phyloP scores from a whole-genome alignment of 306 rosid genomes.

The Arachis hypogaea region DNA sequence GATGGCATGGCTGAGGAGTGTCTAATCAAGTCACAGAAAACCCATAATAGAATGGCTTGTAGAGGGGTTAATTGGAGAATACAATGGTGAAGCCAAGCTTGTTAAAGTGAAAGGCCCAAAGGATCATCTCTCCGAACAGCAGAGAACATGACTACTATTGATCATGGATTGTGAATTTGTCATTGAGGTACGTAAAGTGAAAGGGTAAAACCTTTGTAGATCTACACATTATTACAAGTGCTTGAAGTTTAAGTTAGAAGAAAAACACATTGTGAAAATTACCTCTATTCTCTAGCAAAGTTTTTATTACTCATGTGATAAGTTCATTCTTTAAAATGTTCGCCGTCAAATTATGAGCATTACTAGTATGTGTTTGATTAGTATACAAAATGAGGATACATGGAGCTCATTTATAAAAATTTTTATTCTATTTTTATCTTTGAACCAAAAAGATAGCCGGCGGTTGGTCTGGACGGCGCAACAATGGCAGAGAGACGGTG shows the following conservation, averaged over 20 bases:
- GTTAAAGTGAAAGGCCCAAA: slow-evolving; percentile 96
- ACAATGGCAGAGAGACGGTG: too few relatives aligned
- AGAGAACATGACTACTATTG: slow-evolving; percentile 87
- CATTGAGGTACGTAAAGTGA: slow-evolving; percentile 84
- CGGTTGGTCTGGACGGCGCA: too few relatives aligned
- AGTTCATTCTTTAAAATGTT: background rate
- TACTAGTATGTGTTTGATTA: background rate
- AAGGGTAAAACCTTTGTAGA: slow-evolving; percentile 40
- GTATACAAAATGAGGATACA: too few relatives aligned
- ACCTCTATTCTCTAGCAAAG: background rate
- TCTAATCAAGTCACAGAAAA: slow-evolving; percentile 80
- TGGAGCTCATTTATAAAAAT: too few relatives aligned
- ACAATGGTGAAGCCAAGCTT: slow-evolving; percentile 87
- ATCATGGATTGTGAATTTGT: slow-evolving; percentile 82
- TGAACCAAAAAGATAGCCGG: too few relatives aligned
- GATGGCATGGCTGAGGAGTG: slow-evolving; percentile 87
- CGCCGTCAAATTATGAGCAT: background rate
- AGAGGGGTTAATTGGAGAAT: slow-evolving; percentile 80
- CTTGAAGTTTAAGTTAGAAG: background rate
- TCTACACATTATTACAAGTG: slow-evolving; percentile 32
- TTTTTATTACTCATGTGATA: background rate
- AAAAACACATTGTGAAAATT: background rate
- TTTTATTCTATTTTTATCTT: too few relatives aligned
- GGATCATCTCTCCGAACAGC: slow-evolving; percentile 94
- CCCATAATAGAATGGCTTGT: slow-evolving; percentile 68